These are phyloP conservation scores for Exserohilum turcica DNA, from an alignment of 2,329 filamentous ascomycete species.

Conservation along the genomic window DNA sequence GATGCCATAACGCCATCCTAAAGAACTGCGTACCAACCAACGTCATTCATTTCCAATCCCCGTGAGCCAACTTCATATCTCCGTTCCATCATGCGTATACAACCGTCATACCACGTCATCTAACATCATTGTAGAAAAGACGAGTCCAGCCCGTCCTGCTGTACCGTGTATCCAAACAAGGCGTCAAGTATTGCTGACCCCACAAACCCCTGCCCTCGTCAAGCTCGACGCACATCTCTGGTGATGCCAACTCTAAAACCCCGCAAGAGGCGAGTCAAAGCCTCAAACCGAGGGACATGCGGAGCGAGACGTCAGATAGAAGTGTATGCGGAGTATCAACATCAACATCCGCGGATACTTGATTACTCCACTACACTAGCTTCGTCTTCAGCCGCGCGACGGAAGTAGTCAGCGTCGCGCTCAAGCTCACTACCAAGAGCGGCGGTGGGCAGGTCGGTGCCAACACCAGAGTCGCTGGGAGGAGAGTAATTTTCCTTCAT, in stretches of 20 bases:
- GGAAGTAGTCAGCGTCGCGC: constrained; percentile 45
- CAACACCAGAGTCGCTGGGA: constrained; percentile 46
- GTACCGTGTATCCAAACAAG: neutral
- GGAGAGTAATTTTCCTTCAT: constrained; percentile 33
- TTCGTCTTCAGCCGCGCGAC: constrained; percentile 45
- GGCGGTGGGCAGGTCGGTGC: constrained; percentile 45
- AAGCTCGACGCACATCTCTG: constrained; percentile 3
- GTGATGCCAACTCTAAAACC: constrained; percentile 20
- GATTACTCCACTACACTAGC: constrained; percentile 42
- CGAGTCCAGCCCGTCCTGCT: neutral
- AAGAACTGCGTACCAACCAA: neutral
- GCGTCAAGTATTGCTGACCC: neutral
- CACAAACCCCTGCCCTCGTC: neutral
- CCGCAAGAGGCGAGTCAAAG: constrained; percentile 14
- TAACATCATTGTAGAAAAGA: neutral
- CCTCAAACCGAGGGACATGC: constrained; percentile 9
- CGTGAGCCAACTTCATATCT: neutral
- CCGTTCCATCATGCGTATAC: neutral
- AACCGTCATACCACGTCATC: neutral
- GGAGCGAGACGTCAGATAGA: constrained; percentile 5
- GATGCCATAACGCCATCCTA: neutral
- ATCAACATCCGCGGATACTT: neutral
- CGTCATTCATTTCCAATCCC: neutral
- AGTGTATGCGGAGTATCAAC: neutral
- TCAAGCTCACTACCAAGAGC: constrained; percentile 27